phyloP scores from a whole-genome alignment of 2,329 filamentous ascomycete species.

The Fusarium nanum region DNA sequence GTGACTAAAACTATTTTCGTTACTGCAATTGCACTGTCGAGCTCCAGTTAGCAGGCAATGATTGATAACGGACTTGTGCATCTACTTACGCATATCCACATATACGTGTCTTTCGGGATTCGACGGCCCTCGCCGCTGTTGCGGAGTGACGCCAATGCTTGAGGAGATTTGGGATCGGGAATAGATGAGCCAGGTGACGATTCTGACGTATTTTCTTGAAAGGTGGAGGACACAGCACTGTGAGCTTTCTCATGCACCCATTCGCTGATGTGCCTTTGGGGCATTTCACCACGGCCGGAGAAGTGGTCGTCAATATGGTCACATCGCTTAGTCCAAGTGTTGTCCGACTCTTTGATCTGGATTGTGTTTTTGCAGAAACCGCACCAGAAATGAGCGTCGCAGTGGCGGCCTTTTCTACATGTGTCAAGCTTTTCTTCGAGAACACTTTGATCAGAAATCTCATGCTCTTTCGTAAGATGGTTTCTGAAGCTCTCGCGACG shows the following conservation, averaged over 20 bases:
- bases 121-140: slow-evolving; percentile 6
- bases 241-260: slow-evolving; percentile 61
- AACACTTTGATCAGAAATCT: slow-evolving; percentile 44
- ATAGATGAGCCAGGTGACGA: slow-evolving; percentile 10
- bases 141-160: slow-evolving; percentile 8
- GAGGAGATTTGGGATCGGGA: slow-evolving; percentile 10
- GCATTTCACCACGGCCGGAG: slow-evolving; percentile 59
- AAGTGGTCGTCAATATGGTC: slow-evolving; percentile 83
- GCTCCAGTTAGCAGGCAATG: slow-evolving; percentile 9
- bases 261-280: slow-evolving; percentile 61
- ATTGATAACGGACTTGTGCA: background rate
- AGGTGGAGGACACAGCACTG: background rate
- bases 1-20: slow-evolving; percentile 12
- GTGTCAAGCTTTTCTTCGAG: slow-evolving; percentile 60
- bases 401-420: slow-evolving; percentile 72
- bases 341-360: slow-evolving; percentile 55
- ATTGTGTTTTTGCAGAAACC: slow-evolving; percentile 78
- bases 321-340: slow-evolving; percentile 67
- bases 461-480: slow-evolving; percentile 70
- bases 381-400: slow-evolving; percentile 81
- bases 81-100: slow-evolving; percentile 51
- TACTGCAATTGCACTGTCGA: slow-evolving; percentile 39
- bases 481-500: slow-evolving; percentile 68
- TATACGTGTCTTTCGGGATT: slow-evolving; percentile 31
- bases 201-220: background rate